These are phyloP conservation scores for Pseudonitzschia multiseries DNA, from an alignment of 108 stramenopile species.

Conservation along the genomic window DNA sequence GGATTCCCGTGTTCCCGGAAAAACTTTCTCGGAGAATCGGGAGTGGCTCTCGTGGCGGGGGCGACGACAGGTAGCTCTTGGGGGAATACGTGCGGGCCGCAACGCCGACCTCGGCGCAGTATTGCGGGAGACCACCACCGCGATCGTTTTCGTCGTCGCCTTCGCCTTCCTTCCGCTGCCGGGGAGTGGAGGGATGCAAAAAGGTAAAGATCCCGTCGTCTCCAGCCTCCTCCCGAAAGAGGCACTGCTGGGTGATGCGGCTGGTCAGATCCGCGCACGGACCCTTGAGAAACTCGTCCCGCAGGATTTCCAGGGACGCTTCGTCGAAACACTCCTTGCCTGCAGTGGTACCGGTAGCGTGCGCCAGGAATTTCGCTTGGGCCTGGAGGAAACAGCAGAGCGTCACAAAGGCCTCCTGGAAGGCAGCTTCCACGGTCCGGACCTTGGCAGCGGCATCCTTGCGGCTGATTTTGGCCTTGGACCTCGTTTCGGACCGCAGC, in stretches of 20 bases:
- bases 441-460: constrained; percentile 32
- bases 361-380: constrained; percentile 29
- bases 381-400: constrained; percentile 43
- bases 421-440: constrained; percentile 35
- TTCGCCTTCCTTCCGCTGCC: neutral
- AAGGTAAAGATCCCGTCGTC: constrained; percentile 28
- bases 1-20: constrained; percentile 28
- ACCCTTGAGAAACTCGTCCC: constrained; percentile 27
- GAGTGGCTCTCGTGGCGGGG: constrained; percentile 38
- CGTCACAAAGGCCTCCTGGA: constrained; percentile 37
- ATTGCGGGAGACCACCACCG: constrained; percentile 17
- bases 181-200: neutral
- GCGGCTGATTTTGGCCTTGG: constrained; percentile 25
- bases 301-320: constrained; percentile 9
- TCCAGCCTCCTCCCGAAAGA: constrained; percentile 35
- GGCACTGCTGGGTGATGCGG: constrained; percentile 43
- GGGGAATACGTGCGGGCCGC: constrained; percentile 12
- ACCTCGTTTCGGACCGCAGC: constrained; percentile 15
- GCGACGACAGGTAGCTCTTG: constrained; percentile 32
- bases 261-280: constrained; percentile 45
- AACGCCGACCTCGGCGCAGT: constrained; percentile 27
- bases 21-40: constrained; percentile 30
- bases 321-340: constrained; percentile 6
- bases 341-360: neutral
- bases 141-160: neutral